Evolutionary conservation across 78 protist species (phyloP).

Genomic region (Diacronema lutheri): DNA sequence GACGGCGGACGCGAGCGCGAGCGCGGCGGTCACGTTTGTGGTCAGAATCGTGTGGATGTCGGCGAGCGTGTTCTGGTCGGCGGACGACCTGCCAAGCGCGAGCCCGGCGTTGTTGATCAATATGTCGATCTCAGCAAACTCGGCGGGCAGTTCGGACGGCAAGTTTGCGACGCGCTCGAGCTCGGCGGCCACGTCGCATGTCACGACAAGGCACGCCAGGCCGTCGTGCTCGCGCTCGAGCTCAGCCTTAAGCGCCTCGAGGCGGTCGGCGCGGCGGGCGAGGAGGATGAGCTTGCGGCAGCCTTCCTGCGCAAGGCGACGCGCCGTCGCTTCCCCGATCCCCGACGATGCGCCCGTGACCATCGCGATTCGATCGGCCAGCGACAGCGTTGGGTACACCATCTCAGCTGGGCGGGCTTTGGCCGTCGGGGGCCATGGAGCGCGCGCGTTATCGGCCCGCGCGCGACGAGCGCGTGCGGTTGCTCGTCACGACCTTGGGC

Average conservation of each 20-base stretch:
- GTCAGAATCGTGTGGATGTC: constrained; percentile 19
- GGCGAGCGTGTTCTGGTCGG: not conserved
- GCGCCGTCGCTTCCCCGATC: constrained; percentile 64
- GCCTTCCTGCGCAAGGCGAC: constrained; percentile 45
- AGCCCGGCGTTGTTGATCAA: constrained; percentile 69
- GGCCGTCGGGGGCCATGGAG: too few relatives aligned
- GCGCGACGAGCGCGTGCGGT: too few relatives aligned
- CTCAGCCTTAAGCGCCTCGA: constrained; percentile 25
- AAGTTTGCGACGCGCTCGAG: constrained; percentile 19
- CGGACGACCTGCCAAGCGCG: constrained; percentile 3
- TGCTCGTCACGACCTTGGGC: too few relatives aligned
- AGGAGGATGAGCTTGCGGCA: constrained; percentile 51
- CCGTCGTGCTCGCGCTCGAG: not conserved
- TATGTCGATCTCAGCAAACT: constrained; percentile 33
- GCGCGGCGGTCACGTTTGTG: constrained; percentile 62
- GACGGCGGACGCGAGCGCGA: constrained; percentile 36
- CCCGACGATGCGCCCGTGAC: constrained; percentile 69
- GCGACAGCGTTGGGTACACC: not conserved
- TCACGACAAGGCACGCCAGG: not conserved
- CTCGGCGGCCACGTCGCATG: constrained; percentile 41
- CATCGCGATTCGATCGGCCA: not conserved
- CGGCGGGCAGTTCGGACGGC: constrained; percentile 49
- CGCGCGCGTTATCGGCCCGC: too few relatives aligned
- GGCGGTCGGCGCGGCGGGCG: constrained; percentile 60
- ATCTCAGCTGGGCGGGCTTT: too few relatives aligned